Evolutionary conservation across 2,329 filamentous ascomycete genomes (phyloP).

Genomic region (Botrytis medusae): DNA sequence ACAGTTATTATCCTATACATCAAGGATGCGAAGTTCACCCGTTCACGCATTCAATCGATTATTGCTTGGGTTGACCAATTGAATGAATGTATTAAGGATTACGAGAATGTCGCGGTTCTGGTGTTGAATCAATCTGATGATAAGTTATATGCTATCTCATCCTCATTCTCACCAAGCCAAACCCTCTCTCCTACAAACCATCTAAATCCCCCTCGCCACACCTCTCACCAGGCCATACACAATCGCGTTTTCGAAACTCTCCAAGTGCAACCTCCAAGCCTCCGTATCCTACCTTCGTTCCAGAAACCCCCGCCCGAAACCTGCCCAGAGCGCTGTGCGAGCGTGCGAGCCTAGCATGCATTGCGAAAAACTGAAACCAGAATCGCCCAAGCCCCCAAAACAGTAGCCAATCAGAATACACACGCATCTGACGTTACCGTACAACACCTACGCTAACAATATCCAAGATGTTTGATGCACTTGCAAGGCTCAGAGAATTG

Average conservation of each 20-base stretch:
- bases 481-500: neutral
- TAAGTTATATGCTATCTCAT: neutral
- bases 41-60: neutral
- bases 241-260: neutral
- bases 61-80: neutral
- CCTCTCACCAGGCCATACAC: neutral
- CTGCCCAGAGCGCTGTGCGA: constrained; percentile 3
- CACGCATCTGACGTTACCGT: neutral
- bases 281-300: constrained; percentile 3
- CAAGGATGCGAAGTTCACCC: neutral
- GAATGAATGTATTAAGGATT: neutral
- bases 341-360: neutral
- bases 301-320: constrained; percentile 18
- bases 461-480: neutral
- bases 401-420: neutral
- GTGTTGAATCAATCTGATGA: neutral
- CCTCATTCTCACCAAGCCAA: neutral
- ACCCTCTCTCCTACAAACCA: neutral
- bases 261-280: neutral
- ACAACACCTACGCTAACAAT: neutral
- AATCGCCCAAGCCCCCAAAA: neutral
- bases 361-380: constrained; percentile 9
- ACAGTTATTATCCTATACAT: neutral
- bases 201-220: neutral
- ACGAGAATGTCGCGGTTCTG: neutral